Evolutionary conservation across 306 rosid genomes (phyloP), one percentile per base, ranked within the genome.

Genomic region (Corylus heterophylla): DNA sequence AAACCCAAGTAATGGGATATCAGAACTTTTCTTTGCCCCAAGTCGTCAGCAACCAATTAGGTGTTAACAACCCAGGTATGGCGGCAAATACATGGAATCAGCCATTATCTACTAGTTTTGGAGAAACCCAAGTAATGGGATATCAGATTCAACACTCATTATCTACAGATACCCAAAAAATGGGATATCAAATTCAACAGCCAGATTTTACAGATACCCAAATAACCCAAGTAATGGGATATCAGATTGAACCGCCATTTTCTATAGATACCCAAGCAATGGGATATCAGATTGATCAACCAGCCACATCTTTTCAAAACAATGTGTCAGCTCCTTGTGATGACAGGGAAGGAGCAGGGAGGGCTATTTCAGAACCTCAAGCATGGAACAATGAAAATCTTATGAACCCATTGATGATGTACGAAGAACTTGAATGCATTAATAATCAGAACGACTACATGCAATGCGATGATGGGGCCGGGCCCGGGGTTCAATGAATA

Each of bases 1-100:
- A 52, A 52, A 52, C 1, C 20, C 56, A 14, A 14, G 56, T 14
- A 4, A 0, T 51, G 25, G 25, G 25, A 22, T 22, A 22, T 22
- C 25, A 22, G 25, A 22, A 71, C 48, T 55, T 61, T 44, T 47
- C 71, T 69, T 54, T 45, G 14, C 27, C 64, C 71, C 71, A 62
- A 37, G 54, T 35, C 5, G 13, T 74, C 4, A 11, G 68, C 25
- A 55, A 8, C 71, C 79, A 73, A 49, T 10, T 10, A 61, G 70
- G 72, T 45, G 82, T 42, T 58, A 64, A 71, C 22, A 51, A 55
- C 76, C 82, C 62, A 39, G 2, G 4, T 39, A 9, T 73, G 74
- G 72, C 35, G 25, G 25, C 25, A 22, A 22, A 22, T 22, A 22
- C 25, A 22, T 22, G 25, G 25, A 22, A 22, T 22, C 25, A 22